These are phyloP conservation scores for Vanderwaltozyma polyspora DNA, from an alignment of 805 yeast species.

Conservation along the genomic window DNA sequence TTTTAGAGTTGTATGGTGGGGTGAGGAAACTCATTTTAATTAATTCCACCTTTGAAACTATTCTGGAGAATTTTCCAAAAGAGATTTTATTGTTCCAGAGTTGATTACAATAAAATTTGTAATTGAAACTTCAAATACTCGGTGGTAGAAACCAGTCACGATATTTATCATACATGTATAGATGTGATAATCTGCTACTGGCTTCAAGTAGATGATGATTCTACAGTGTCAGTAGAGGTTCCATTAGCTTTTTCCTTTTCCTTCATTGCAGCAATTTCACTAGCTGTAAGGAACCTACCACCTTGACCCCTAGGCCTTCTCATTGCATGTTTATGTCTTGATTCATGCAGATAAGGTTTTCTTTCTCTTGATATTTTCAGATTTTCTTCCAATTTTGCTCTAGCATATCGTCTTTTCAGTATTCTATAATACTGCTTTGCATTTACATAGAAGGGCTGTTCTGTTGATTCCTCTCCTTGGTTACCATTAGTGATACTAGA, in stretches of 20 bases:
- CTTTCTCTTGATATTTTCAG: constrained; percentile 81
- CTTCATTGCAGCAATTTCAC: constrained; percentile 56
- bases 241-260: constrained; percentile 15
- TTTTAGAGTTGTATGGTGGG: no score
- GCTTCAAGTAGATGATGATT: no score
- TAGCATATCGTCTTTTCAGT: constrained; percentile 80
- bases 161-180: no score
- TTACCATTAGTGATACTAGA: background rate
- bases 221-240: no score
- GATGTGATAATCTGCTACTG: no score
- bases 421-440: constrained; percentile 97
- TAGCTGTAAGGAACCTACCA: constrained; percentile 92
- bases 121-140: no score
- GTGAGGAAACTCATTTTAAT: no score
- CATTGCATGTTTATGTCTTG: constrained; percentile 98
- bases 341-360: constrained; percentile 82
- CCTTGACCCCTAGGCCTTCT: constrained; percentile 98
- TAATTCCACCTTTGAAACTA: no score
- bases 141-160: no score
- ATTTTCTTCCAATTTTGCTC: constrained; percentile 86
- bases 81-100: no score
- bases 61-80: no score
- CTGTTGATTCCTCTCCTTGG: constrained; percentile 1
- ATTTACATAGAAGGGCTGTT: constrained; percentile 89
- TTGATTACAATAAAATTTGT: no score